Percentiles rank a stretch among this genome's conserved stretches.
phyloP scores from a whole-genome alignment of 2,329 filamentous ascomycete genomes.

The Chaetomiaceae sp. region DNA sequence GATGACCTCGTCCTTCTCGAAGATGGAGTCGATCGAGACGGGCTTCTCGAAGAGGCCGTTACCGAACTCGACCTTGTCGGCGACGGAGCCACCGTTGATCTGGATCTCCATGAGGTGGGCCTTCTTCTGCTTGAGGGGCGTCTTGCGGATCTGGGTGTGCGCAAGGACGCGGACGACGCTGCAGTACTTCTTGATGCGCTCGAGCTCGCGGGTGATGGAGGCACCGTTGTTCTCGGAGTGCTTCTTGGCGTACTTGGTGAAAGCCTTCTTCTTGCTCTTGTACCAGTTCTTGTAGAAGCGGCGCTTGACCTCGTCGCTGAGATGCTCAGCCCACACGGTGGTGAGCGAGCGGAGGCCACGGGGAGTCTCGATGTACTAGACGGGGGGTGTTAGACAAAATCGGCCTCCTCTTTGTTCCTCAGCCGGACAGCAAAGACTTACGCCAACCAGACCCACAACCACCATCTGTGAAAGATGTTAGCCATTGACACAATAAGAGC shows the following conservation, averaged over 20 bases:
- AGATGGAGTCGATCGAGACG: constrained; percentile 86
- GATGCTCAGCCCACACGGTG: constrained; percentile 98
- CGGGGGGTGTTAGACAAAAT: constrained; percentile 17
- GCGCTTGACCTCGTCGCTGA: constrained; percentile 97
- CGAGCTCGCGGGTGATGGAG: constrained; percentile 92
- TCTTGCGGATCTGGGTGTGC: constrained; percentile 99
- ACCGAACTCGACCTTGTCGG: constrained; percentile 96
- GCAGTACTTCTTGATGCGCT: constrained; percentile 99
- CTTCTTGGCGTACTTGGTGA: constrained; percentile 99
- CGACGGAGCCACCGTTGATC: constrained; percentile 93
- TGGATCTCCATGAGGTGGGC: constrained; percentile 99
- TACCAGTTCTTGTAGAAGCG: constrained; percentile 99
- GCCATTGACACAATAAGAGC: constrained; percentile 61
- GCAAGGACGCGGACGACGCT: constrained; percentile 97
- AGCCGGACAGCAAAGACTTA: constrained; percentile 28
- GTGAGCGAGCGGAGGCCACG: constrained; percentile 98
- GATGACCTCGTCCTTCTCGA: constrained; percentile 99
- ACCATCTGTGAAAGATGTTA: constrained; percentile 84
- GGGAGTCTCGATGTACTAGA: constrained; percentile 92
- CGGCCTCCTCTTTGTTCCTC: constrained; percentile 16
- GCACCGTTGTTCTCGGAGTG: constrained; percentile 89
- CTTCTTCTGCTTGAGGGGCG: constrained; percentile 99
- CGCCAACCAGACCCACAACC: constrained; percentile 96
- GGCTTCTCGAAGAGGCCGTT: constrained; percentile 99
- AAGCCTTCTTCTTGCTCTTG: constrained; percentile 99